These are phyloP conservation scores for Trichosporon ovoides DNA, from an alignment of 1,284 basidiomycete genomes.

Conservation along the genomic window DNA sequence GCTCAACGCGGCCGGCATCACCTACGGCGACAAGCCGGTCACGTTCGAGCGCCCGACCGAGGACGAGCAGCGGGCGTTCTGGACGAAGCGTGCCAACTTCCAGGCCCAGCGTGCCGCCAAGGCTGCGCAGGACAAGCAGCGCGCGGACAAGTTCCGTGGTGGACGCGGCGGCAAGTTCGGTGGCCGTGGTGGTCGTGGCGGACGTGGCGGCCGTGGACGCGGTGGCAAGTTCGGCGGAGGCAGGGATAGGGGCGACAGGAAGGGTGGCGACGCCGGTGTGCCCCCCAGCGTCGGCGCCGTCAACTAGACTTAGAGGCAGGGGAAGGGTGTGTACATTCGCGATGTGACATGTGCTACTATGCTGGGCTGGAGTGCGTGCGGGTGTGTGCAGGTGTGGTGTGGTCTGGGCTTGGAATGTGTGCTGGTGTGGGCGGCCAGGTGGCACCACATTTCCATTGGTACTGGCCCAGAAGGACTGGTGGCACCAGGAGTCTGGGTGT, in stretches of 20 bases:
- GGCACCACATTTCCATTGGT: too few species aligned
- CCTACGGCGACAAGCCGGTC: constrained; percentile 46
- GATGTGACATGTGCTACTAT: constrained; percentile 6
- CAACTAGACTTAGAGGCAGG: neutral
- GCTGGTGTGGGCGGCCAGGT: too few species aligned
- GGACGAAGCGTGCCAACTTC: constrained; percentile 63
- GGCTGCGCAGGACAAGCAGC: constrained; percentile 51
- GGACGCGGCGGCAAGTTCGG: constrained; percentile 7
- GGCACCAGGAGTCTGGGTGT: too few species aligned
- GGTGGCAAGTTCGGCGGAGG: constrained; percentile 6
- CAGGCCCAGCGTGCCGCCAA: constrained; percentile 56
- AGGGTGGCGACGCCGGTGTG: constrained; percentile 21
- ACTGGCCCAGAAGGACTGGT: too few species aligned
- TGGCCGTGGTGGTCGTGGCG: constrained; percentile 33
- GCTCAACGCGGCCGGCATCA: constrained; percentile 48
- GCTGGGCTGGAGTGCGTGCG: too few species aligned
- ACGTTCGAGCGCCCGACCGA: constrained; percentile 37
- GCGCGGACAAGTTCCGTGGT: constrained; percentile 25
- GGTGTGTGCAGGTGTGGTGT: too few species aligned
- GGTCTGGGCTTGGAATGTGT: too few species aligned
- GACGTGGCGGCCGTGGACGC: constrained; percentile 19
- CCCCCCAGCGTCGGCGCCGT: constrained; percentile 31
- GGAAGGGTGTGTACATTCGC: neutral
- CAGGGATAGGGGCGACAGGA: constrained; percentile 10
- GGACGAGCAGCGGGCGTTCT: constrained; percentile 69